These are phyloP conservation scores for Vitis hybrid DNA, from an alignment of 177 flowering plant species.

Conservation along the genomic window DNA sequence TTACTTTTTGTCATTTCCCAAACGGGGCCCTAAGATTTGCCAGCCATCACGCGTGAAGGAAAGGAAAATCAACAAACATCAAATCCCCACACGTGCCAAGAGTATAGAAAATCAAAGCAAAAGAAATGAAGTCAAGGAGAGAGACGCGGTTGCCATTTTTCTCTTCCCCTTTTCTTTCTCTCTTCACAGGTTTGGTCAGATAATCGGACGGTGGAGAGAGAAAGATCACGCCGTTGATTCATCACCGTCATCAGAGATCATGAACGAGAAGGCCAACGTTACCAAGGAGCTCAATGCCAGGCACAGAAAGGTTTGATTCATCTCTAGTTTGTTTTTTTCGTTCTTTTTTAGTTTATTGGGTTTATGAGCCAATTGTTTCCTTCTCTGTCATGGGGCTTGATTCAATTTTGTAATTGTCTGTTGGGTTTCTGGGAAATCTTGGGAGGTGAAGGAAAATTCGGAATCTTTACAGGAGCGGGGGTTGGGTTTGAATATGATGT, in stretches of 20 bases:
- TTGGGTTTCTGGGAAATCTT: too few species aligned
- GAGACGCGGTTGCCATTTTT: background rate
- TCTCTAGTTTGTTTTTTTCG: background rate
- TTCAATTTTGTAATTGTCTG: too few species aligned
- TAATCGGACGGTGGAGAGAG: slow-evolving; percentile 8
- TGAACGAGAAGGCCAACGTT: slow-evolving; percentile 93
- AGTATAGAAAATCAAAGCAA: background rate
- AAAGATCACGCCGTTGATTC: background rate
- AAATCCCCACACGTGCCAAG: background rate
- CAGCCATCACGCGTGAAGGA: too few species aligned
- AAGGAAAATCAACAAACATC: too few species aligned
- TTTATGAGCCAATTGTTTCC: too few species aligned
- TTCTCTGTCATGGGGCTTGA: too few species aligned
- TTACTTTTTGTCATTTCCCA: too few species aligned
- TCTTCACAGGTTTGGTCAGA: background rate
- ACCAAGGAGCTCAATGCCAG: slow-evolving; percentile 88
- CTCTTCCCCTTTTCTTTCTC: background rate
- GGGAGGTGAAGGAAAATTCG: too few species aligned
- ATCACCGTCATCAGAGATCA: slow-evolving; percentile 14
- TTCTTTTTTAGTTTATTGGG: background rate
- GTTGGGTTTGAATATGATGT: background rate
- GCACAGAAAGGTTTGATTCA: slow-evolving; percentile 71
- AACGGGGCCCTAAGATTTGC: too few species aligned
- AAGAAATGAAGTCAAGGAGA: slow-evolving; percentile 9
- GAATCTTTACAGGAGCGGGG: too few species aligned